Conservation (phyloP, 2,329 filamentous ascomycete species). For the Fusarium secorum region DNA sequence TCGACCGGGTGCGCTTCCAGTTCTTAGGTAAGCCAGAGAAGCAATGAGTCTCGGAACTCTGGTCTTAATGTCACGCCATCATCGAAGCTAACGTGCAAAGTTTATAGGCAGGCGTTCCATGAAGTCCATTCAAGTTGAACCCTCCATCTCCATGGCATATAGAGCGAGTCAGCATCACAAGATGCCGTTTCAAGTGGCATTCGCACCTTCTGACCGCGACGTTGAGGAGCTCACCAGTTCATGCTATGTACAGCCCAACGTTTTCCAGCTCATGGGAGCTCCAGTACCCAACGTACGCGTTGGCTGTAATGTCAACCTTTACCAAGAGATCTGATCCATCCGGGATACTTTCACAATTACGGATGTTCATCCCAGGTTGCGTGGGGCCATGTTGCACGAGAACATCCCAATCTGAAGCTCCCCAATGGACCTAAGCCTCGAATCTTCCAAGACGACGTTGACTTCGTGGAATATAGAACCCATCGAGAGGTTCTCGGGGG, state of each 20-base stretch:
- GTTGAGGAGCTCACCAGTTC: too few species aligned
- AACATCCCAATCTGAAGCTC: not conserved
- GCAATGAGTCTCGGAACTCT: not conserved
- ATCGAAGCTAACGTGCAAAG: not conserved
- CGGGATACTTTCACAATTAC: accelerated
- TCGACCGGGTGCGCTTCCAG: accelerated
- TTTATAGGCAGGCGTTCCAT: not conserved
- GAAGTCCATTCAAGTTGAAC: not conserved
- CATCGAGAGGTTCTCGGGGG: not conserved
- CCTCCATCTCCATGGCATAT: not conserved
- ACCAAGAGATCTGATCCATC: not conserved
- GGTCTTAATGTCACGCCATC: not conserved
- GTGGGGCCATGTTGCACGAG: not conserved
- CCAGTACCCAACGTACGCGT: not conserved
- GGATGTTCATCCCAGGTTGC: not conserved
- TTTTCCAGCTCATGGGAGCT: not conserved
- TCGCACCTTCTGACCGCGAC: too few species aligned
- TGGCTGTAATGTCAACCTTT: not conserved
- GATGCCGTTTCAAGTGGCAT: not conserved
- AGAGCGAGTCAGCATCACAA: not conserved
- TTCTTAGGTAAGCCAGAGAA: not conserved
- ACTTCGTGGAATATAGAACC: not conserved
- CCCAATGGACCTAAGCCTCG: not conserved
- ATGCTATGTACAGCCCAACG: too few species aligned
- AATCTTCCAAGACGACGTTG: not conserved